Evolutionary conservation across 768 basidiomycete species (phyloP), one percentile per base, ranked within the genome.

Genomic region (Filobasidium floriforme): DNA sequence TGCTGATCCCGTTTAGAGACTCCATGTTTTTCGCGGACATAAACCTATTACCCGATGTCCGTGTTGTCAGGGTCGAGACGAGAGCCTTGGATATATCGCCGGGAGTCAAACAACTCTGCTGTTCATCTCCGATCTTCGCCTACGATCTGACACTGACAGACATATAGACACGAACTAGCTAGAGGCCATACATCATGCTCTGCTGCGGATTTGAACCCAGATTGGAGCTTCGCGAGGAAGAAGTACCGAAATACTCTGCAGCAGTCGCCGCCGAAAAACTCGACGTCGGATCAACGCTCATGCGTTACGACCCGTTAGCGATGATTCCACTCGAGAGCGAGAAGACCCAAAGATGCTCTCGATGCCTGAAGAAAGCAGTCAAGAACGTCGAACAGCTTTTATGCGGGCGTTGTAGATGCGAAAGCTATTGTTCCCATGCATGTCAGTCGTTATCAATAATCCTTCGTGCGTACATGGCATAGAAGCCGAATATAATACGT

Each of bases 371-470:
- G 32, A 37, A 60, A 37, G 18, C 18, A 4, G 14, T 9, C 29
- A 3, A 9, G 32, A 19, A 60, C 37, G 40, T 14, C n/a, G 29
- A 60, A 29, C 26, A 43, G 15, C 4, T 28, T 24, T 15, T 37
- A 14, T 60, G 59, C 26, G 59, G 59, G 18, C 29, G 41, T 40
- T 60, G 59, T 41, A 60, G 28, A 41, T n/a, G 29, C 40, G 59
- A 60, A n/a, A n/a, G 15, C 28, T 60, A 60, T 60, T 60, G 59
- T 43, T 60, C 59, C n/a, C 15, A 60, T 40, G 40, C 29, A 60
- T 60, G 59, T 60, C 59, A 60, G 54, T 57, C 46, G 46, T 5
- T 49, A 49, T 14, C 46, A 57, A 57, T 15, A 28, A 24, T 57
- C 22, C 24, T 26, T 15, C 54, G 4, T 15, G 4, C 22, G 26